Conservation (phyloP, 176 grass and related monocot genomes). For the Oryza meridionalis region DNA sequence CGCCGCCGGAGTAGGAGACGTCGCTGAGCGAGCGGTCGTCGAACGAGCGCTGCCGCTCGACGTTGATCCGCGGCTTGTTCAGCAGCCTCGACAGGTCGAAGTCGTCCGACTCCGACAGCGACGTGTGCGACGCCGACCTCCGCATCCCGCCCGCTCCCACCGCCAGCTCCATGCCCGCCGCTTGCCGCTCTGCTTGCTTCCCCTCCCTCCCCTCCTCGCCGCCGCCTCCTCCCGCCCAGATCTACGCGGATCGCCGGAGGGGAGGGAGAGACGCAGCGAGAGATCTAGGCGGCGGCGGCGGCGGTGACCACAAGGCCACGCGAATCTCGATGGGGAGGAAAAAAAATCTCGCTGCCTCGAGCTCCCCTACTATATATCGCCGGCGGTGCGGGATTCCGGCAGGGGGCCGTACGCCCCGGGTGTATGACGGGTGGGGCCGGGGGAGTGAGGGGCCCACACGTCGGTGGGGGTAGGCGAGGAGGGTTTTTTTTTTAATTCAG, state of each 20-base stretch:
- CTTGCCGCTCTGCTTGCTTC: neutral
- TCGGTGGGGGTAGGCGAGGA: neutral
- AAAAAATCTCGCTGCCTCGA: neutral
- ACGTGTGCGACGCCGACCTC: conserved; percentile 59
- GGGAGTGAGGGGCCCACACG: neutral
- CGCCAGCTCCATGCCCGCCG: conserved; percentile 39
- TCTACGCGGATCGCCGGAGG: conserved; percentile 44
- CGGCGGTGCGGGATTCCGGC: conserved; percentile 18
- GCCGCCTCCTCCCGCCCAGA: conserved; percentile 32
- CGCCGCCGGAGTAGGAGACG: conserved; percentile 61
- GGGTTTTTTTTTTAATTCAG: neutral
- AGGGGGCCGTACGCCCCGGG: neutral
- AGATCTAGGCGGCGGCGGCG: conserved; percentile 41
- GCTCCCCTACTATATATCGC: conserved; percentile 20
- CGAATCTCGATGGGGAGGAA: conserved; percentile 47
- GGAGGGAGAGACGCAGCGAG: neutral
- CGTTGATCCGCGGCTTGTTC: conserved; percentile 67
- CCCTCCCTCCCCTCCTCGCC: neutral
- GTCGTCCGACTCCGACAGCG: conserved; percentile 67
- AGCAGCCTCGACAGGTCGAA: conserved; percentile 66
- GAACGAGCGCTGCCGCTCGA: conserved; percentile 75
- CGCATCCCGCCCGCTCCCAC: conserved; percentile 42
- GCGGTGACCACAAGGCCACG: too few species aligned
- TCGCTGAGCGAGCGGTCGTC: conserved; percentile 79
- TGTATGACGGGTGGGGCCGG: neutral